Evolutionary conservation across 2,329 filamentous ascomycete genomes (phyloP).

Genomic region (Byssochlamys sp.): DNA sequence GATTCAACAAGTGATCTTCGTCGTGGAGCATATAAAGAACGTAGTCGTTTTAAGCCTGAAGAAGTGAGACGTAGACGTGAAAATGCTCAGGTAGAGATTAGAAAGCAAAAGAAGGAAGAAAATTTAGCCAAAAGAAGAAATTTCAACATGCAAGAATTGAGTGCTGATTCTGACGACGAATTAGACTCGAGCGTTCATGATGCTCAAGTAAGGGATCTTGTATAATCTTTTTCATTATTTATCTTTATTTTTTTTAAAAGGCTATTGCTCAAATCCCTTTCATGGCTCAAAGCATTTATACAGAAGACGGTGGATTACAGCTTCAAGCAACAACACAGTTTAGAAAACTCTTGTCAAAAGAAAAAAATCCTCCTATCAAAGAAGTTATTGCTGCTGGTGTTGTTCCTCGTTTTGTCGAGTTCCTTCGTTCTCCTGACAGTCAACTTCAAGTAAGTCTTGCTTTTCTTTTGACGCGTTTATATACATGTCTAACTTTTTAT

Average conservation of each 20-base stretch:
- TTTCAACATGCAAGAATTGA: constrained; percentile 66
- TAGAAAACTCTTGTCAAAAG: constrained; percentile 93
- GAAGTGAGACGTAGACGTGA: constrained; percentile 96
- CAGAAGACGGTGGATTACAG: constrained; percentile 93
- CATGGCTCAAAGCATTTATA: constrained; percentile 97
- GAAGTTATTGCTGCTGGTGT: constrained; percentile 98
- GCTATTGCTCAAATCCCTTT: constrained; percentile 93
- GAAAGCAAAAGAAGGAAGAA: constrained; percentile 96
- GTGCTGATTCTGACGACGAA: constrained; percentile 46
- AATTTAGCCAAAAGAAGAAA: constrained; percentile 97
- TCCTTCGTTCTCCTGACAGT: constrained; percentile 94
- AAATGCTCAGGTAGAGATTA: constrained; percentile 97
- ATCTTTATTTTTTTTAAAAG: constrained; percentile 43
- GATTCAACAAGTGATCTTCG: no score
- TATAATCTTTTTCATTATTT: neutral
- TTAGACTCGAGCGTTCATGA: constrained; percentile 86
- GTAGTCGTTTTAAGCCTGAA: constrained; percentile 97
- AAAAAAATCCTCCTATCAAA: constrained; percentile 97
- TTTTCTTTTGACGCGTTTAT: no score
- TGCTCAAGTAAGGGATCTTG: constrained; percentile 77
- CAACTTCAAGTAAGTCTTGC: no score
- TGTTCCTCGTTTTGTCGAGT: constrained; percentile 93
- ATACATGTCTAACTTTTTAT: constrained; percentile 90
- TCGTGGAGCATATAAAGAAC: no score
- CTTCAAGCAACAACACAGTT: constrained; percentile 98